Evolutionary conservation across 352 stramenopile species (phyloP).

Genomic region (Globisporangium barbulae): DNA sequence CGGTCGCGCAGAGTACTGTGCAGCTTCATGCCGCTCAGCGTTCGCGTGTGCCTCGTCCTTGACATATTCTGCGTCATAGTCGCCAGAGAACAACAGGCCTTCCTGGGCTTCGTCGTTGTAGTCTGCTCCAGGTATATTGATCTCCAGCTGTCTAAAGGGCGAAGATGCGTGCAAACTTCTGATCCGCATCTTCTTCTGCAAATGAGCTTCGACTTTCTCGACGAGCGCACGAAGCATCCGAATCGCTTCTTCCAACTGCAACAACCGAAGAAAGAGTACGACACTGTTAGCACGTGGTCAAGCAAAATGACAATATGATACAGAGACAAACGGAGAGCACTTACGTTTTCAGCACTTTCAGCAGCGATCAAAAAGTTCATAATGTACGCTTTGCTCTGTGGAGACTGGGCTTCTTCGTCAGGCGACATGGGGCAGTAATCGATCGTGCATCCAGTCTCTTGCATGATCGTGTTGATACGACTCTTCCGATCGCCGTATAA

Average conservation of each 20-base stretch:
- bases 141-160: conserved; percentile 1
- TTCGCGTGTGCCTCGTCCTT: conserved; percentile 8
- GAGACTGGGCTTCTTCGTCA: conserved; percentile 35
- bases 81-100: neutral
- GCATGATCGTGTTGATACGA: conserved; percentile 52
- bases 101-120: conserved; percentile 3
- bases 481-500: conserved; percentile 52
- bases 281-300: neutral
- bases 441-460: conserved; percentile 45
- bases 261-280: neutral
- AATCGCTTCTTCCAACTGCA: conserved; percentile 44
- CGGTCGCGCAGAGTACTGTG: neutral
- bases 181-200: conserved; percentile 43
- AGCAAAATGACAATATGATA: neutral
- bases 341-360: conserved; percentile 32
- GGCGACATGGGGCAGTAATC: conserved; percentile 66
- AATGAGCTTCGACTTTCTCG: conserved; percentile 42
- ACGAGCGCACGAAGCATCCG: conserved; percentile 40
- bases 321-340: conserved; percentile 9
- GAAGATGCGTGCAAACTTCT: conserved; percentile 9
- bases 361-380: conserved; percentile 65
- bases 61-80: conserved; percentile 4
- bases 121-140: neutral
- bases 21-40: neutral
- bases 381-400: conserved; percentile 26